A percentile compares a stretch with the other conserved stretches of the same genome.
phyloP scores from a whole-genome alignment of 352 stramenopile genomes.

The Phytophthora ohioensis region DNA sequence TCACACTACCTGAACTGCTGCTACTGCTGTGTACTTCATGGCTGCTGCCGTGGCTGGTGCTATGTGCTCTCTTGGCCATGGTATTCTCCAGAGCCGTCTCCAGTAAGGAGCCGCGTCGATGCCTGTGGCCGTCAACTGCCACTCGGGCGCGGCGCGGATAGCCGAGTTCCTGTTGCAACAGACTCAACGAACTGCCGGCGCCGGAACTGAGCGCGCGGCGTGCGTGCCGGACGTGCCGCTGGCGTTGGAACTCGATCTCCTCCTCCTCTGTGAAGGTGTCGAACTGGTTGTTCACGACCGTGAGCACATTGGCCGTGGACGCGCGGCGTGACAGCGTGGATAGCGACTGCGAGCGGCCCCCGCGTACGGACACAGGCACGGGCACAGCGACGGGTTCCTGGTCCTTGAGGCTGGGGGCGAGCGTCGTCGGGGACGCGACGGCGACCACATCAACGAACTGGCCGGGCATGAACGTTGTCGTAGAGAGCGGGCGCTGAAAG shows the following conservation, averaged over 20 bases:
- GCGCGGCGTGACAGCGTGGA: slow-evolving; percentile 35
- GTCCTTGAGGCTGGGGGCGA: slow-evolving; percentile 33
- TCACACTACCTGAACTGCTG: slow-evolving; percentile 28
- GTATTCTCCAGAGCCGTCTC: slow-evolving; percentile 44
- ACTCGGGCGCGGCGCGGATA: slow-evolving; percentile 51
- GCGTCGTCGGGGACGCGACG: slow-evolving; percentile 39
- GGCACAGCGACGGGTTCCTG: slow-evolving; percentile 28
- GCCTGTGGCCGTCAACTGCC: slow-evolving; percentile 27
- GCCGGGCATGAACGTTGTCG: slow-evolving; percentile 33
- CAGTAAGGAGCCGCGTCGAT: slow-evolving; percentile 47
- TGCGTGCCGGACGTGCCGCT: slow-evolving; percentile 34
- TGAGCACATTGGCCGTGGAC: slow-evolving; percentile 42
- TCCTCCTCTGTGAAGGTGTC: slow-evolving; percentile 39
- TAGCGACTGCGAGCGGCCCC: slow-evolving; percentile 55
- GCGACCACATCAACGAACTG: slow-evolving; percentile 35
- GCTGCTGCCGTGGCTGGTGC: slow-evolving; percentile 29
- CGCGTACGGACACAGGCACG: slow-evolving; percentile 40
- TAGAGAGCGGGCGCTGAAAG: slow-evolving; percentile 8
- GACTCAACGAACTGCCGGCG: slow-evolving; percentile 51
- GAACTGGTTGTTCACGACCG: slow-evolving; percentile 12
- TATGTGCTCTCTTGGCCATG: slow-evolving; percentile 28
- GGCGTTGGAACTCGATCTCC: slow-evolving; percentile 33
- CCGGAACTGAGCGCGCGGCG: slow-evolving; percentile 72
- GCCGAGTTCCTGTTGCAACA: slow-evolving; percentile 80
- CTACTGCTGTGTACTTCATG: slow-evolving; percentile 29